Conservation (phyloP, 257 asterid species). For the Marsdenia floribunda region DNA sequence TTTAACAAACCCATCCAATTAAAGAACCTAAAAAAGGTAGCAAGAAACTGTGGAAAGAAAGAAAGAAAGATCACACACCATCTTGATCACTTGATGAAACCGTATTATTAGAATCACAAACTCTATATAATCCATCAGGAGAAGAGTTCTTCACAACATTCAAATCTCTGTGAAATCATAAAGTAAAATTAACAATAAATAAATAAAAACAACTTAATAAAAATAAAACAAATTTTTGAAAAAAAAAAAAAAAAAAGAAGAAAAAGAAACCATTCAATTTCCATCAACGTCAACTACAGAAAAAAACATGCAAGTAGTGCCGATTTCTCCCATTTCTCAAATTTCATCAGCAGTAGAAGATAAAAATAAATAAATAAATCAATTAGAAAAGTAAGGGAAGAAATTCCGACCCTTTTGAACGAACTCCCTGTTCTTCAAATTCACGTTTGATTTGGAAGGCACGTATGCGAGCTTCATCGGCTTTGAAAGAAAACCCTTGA, state of each 20-base stretch:
- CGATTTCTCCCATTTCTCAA: background rate
- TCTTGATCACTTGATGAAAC: slow-evolving; percentile 20
- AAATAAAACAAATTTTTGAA: no score
- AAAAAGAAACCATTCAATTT: background rate
- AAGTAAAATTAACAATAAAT: slow-evolving; percentile 5
- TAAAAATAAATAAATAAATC: background rate
- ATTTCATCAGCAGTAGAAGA: background rate
- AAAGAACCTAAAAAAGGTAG: background rate
- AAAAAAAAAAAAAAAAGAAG: background rate
- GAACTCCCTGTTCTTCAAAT: background rate
- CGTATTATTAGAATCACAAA: slow-evolving; percentile 21
- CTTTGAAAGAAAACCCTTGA: slow-evolving; percentile 54
- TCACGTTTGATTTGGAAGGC: slow-evolving; percentile 49
- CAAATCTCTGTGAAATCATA: slow-evolving; percentile 34
- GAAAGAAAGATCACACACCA: slow-evolving; percentile 27
- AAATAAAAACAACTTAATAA: background rate
- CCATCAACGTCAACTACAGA: background rate
- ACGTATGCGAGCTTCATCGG: slow-evolving; percentile 52
- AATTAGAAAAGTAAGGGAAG: background rate
- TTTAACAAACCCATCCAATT: background rate
- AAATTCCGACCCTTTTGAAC: slow-evolving; percentile 31
- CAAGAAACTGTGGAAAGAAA: background rate
- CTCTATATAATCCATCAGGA: slow-evolving; percentile 19
- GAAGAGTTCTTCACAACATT: slow-evolving; percentile 19
- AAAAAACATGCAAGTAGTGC: background rate